Conservation (phyloP, 768 basidiomycete genomes). For the Suillus placidus region DNA sequence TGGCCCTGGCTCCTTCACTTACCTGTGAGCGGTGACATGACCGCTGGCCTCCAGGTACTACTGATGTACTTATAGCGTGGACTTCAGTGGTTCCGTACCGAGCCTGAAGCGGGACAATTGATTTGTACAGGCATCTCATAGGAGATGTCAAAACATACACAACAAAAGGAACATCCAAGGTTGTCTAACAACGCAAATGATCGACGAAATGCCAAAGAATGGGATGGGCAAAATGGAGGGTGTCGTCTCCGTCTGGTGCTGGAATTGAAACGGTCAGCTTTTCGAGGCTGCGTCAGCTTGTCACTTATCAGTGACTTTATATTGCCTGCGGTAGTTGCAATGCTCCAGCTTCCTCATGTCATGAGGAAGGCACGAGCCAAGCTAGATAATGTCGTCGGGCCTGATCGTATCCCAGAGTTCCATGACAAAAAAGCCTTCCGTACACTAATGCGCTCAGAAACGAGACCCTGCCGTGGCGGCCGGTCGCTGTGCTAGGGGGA, state of each 20-base stretch:
- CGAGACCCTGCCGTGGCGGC: slow-evolving; percentile 9
- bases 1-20: too few species aligned
- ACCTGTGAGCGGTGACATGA: too few species aligned
- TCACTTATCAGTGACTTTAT: not conserved
- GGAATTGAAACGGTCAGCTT: not conserved
- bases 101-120: not conserved
- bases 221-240: too few species aligned
- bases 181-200: not conserved
- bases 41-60: too few species aligned
- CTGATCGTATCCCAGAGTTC: slow-evolving; percentile 20
- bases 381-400: slow-evolving; percentile 29
- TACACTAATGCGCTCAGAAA: slow-evolving; percentile 12
- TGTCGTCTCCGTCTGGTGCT: not conserved
- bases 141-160: not conserved
- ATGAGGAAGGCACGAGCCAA: slow-evolving; percentile 28
- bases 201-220: not conserved
- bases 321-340: slow-evolving; percentile 19
- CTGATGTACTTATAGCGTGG: not conserved
- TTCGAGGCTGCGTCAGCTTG: not conserved
- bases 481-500: not conserved
- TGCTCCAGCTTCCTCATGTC: slow-evolving; percentile 29
- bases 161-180: not conserved
- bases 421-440: slow-evolving; percentile 6
- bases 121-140: not conserved
- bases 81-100: not conserved